Evolutionary conservation across 2,329 filamentous ascomycete genomes (phyloP), one percentile per base, ranked within the genome.

Genomic region (Hymenoscyphus occultus): DNA sequence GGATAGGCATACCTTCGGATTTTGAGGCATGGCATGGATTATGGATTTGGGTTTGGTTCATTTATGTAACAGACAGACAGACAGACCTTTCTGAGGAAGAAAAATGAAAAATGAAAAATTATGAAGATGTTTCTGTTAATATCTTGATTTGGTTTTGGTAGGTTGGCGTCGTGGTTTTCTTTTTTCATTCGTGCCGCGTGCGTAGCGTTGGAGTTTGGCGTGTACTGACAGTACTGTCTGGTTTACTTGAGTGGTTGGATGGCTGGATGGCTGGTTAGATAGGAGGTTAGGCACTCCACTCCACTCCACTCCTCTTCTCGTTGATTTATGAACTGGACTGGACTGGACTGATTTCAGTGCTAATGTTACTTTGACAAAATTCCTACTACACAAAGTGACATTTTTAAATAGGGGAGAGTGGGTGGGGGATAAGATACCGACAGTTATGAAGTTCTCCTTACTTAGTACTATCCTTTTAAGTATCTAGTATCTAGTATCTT

Each of bases 141-240:
- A 48, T 12, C 16, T 31, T 39, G 39, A 14, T 13, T 40, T 51
- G 22, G 22, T 22, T 22, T 22, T 22, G 22, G 22, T 22, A 22
- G 7, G 22, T 35, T 28, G 16, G 56, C 32, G 39, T 28, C 54
- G 61, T n/a, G 22, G n/a, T 22, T 48, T 48, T 48, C 45, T 48
- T 19, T 19, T 9, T 48, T 22, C 45, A 9, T 19, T 7, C 16
- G 5, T 42, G 6, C 16, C 16, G n/a, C 12, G n/a, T 48, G n/a
- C 22, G 45, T 19, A 65, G 64, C 64, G 61, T 31, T 54, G 64
- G 56, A 45, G 61, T 65, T 65, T 60, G 64, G 64, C 58, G 64
- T 2, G 22, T 22, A 22, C 22, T 22, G 22, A 22, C 22, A 22
- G 22, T 22, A 22, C 22, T 22, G 22, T 22, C 22, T 48, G 45